A percentile compares a stretch with the other conserved stretches of the same genome.
These are phyloP conservation scores for Pseudogymnoascus sp. DNA, from an alignment of 2,329 filamentous ascomycete species.

Conservation along the genomic window DNA sequence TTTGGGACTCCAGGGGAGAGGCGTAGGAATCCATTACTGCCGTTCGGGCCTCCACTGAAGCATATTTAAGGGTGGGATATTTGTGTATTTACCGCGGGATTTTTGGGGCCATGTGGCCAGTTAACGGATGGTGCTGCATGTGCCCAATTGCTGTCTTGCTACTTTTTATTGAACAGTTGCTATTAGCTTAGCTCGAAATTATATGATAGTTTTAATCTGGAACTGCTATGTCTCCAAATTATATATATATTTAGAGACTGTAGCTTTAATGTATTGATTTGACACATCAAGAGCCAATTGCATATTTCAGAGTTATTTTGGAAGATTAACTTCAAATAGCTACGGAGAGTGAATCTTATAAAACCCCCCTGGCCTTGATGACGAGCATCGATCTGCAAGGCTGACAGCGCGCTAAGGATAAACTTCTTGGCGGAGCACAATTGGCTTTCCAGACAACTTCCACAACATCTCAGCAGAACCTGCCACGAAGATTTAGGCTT, in stretches of 20 bases:
- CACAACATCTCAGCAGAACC: background rate
- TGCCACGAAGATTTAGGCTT: background rate
- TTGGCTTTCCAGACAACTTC: background rate
- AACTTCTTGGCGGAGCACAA: slow-evolving; percentile 5
- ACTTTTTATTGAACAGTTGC: background rate
- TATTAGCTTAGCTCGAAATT: background rate
- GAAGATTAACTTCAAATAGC: background rate
- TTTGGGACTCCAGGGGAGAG: background rate
- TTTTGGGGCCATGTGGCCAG: background rate
- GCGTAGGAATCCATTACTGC: background rate
- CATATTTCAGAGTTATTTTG: background rate
- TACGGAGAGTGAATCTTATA: background rate
- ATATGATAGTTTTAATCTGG: background rate
- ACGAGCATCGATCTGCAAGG: slow-evolving; percentile 2
- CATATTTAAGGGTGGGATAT: background rate
- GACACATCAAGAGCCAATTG: background rate
- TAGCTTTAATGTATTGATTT: background rate
- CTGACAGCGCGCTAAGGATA: slow-evolving; percentile 7
- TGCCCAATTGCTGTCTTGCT: background rate
- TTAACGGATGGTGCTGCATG: background rate
- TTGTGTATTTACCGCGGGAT: background rate
- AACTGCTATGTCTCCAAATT: background rate
- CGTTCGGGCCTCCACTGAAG: background rate
- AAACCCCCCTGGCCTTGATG: background rate
- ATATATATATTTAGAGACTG: too few species aligned